A percentile compares a stretch with the other conserved stretches of the same genome.
Conservation (phyloP, 1,139 yeast genomes). For the Nakaseomyces uthaithaninus region DNA sequence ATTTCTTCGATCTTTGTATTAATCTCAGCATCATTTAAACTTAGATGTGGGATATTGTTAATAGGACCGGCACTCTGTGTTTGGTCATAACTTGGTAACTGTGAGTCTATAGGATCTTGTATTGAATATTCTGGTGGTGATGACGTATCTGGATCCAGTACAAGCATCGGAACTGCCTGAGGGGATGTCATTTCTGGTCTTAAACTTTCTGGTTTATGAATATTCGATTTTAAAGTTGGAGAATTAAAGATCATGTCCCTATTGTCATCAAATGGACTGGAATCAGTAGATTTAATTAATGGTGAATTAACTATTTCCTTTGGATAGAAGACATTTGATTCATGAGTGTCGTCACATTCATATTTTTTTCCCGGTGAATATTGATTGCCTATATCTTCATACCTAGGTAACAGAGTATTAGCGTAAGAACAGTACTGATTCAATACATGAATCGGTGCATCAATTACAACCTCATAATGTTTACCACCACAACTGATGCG, state of each 20-base stretch:
- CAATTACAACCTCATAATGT: slow-evolving; percentile 84
- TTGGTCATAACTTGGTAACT: slow-evolving; percentile 33
- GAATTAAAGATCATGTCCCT: slow-evolving; percentile 12
- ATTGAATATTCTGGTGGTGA: slow-evolving; percentile 25
- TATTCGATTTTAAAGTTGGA: slow-evolving; percentile 37
- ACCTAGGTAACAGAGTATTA: slow-evolving; percentile 47
- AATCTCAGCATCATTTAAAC: slow-evolving; percentile 10
- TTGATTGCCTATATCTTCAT: slow-evolving; percentile 16
- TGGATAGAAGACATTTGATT: slow-evolving; percentile 35
- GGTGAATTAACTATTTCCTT: slow-evolving; percentile 33
- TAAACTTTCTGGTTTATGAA: slow-evolving; percentile 47
- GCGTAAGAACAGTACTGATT: slow-evolving; percentile 61
- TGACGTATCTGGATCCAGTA: slow-evolving; percentile 20
- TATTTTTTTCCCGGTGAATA: background rate
- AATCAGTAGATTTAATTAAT: slow-evolving; percentile 45
- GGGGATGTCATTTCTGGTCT: slow-evolving; percentile 44
- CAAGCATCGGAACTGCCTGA: slow-evolving; percentile 48
- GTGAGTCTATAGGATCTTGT: background rate
- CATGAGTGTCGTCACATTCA: slow-evolving; percentile 16
- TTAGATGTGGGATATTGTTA: slow-evolving; percentile 11
- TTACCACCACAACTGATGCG: slow-evolving; percentile 60
- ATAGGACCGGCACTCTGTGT: slow-evolving; percentile 16
- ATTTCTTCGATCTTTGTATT: slow-evolving; percentile 7
- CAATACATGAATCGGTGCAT: slow-evolving; percentile 74
- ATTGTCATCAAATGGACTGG: slow-evolving; percentile 26